Percentiles rank a stretch among this genome's conserved stretches.
These are phyloP conservation scores for Russula earlei DNA, from an alignment of 768 basidiomycete genomes.

Conservation along the genomic window DNA sequence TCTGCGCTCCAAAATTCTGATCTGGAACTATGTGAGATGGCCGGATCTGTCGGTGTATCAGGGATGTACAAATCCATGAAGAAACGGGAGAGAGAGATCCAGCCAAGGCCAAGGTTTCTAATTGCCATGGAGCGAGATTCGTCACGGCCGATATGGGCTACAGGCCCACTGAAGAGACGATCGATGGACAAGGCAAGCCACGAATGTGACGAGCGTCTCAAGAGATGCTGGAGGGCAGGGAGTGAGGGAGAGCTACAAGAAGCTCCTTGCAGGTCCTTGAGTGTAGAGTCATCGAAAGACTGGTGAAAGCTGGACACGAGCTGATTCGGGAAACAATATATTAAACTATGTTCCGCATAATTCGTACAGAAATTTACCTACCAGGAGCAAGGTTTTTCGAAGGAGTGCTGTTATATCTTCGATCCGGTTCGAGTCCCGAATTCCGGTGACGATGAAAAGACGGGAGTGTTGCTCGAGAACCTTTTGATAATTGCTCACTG, in stretches of 20 bases:
- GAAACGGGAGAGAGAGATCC: slow-evolving; percentile 51
- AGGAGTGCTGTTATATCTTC: slow-evolving; percentile 6
- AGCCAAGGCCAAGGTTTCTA: slow-evolving; percentile 34
- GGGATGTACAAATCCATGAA: slow-evolving; percentile 73
- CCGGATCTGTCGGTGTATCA: slow-evolving; percentile 79
- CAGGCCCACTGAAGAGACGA: background rate
- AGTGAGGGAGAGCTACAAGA: background rate
- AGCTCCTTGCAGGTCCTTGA: background rate
- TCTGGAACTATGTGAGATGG: slow-evolving; percentile 46
- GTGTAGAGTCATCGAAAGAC: slow-evolving; percentile 13
- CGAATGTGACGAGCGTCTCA: slow-evolving; percentile 10
- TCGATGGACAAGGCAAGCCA: slow-evolving; percentile 1
- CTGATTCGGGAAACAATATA: background rate
- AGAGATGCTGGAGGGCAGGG: background rate
- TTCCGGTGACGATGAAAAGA: background rate
- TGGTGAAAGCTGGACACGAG: slow-evolving; percentile 9
- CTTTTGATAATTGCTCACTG: background rate
- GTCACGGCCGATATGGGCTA: background rate
- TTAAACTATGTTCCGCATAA: background rate
- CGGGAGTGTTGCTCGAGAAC: slow-evolving; percentile 6
- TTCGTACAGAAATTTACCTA: background rate
- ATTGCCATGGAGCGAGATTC: slow-evolving; percentile 1
- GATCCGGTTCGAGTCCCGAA: background rate
- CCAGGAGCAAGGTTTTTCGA: slow-evolving; percentile 4
- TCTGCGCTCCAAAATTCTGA: slow-evolving; percentile 37